Base-by-base conservation (phyloP, 202 grass and related monocot species). In the Carex arenaria region DNA sequence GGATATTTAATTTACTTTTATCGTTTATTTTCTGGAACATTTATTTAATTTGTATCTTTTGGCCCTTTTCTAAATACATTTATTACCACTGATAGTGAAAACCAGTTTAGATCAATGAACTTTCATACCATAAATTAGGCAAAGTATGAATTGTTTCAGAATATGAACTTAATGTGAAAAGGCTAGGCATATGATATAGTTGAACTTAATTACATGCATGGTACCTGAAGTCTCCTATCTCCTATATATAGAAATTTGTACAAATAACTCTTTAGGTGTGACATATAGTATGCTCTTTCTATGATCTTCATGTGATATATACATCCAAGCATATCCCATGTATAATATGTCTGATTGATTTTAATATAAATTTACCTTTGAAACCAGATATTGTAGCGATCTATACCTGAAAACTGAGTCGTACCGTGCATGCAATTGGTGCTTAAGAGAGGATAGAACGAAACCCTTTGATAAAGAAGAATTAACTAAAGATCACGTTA, bases 351-450 rank as follows among this genome's bases (percentile, higher is more conserved):
- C 23, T 30, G 12, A 57, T 26, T 67, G 18, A 10, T 38, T 67
- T 61, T 81, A 30, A 17, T 74, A 6, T 49, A 54, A 59, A 17
- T 67, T 17, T 30, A 69, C 20, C 40, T 5, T 19, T 85, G 43
- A 40, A 28, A 67, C 62, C 88, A 99, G 97, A 69, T 99, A 97
- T 52, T 99, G 97, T 81, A 97, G 93, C 36, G 87, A 99, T 81
- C 85, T 91, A 36, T 99, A 99, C 54, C 97, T 93, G 2, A 92
- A 97, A 86, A 90, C 77, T n/a, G 91, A 94, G 61, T 89, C 88
- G 43, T 97, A 99, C 80, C 85, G 79, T 19, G 85, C 84, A 54
- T 99, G 97, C 83, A 99, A 99, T 82, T 99, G 97, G 97, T 99
- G 97, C 56, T 83, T 96, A 70, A 92, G 88, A 17, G 85, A 85